Percentiles rank a stretch among this genome's conserved stretches.
Conservation (phyloP, 306 rosid species). For the Vicia sativa region DNA sequence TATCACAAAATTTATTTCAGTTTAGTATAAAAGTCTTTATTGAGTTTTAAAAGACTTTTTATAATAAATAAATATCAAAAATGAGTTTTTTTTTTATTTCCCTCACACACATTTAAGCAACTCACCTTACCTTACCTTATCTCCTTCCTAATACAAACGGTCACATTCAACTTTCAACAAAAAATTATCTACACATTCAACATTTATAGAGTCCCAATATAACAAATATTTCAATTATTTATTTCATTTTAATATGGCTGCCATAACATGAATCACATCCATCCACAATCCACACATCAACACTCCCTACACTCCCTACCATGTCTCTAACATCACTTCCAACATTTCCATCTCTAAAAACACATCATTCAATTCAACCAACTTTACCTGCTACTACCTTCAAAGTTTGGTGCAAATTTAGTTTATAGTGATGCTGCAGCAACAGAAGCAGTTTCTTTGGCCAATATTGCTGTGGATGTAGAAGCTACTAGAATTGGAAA, state of each 20-base stretch:
- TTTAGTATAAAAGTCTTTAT: too few species aligned
- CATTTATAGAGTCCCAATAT: background rate
- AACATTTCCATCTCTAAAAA: slow-evolving; percentile 43
- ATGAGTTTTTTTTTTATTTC: too few species aligned
- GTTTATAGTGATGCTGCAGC: slow-evolving; percentile 57
- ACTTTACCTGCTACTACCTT: slow-evolving; percentile 33
- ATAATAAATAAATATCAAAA: too few species aligned
- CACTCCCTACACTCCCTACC: slow-evolving; percentile 52
- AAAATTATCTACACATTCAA: background rate
- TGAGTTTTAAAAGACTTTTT: too few species aligned
- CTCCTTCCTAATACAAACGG: background rate
- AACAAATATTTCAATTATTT: background rate
- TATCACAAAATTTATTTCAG: too few species aligned
- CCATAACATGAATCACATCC: slow-evolving; percentile 55
- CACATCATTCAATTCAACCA: slow-evolving; percentile 47
- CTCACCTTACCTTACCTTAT: background rate
- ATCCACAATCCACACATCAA: slow-evolving; percentile 40
- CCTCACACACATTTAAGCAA: background rate
- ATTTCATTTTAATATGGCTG: slow-evolving; percentile 53
- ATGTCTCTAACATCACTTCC: slow-evolving; percentile 58
- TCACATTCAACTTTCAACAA: background rate
- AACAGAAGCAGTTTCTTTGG: slow-evolving; percentile 50
- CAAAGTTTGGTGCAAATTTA: slow-evolving; percentile 45
- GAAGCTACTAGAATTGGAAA: slow-evolving; percentile 40
- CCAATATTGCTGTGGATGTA: slow-evolving; percentile 43